Evolutionary conservation across 2,329 filamentous ascomycete genomes (phyloP).

Genomic region (Akanthomyces dipterigenus): DNA sequence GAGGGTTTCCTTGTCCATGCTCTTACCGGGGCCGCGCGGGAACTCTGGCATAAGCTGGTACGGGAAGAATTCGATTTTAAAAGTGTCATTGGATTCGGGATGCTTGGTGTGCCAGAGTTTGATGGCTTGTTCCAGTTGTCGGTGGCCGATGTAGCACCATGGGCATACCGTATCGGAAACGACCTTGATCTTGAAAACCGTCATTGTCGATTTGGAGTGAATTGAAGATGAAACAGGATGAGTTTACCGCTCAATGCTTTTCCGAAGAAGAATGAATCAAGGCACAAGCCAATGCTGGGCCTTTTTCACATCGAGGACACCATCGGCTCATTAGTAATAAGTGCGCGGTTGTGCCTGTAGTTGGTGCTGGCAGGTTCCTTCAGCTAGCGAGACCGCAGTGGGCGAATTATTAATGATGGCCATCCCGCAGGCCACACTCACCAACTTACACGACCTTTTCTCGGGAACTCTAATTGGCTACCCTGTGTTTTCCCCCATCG

Average conservation of each 20-base stretch:
- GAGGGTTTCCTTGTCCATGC: conserved; percentile 31
- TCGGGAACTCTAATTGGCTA: no score
- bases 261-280: background rate
- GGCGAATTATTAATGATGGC: conserved; percentile 2
- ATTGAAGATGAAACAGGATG: background rate
- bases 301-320: background rate
- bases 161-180: conserved; percentile 46
- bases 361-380: background rate
- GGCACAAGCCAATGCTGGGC: background rate
- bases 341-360: background rate
- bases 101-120: conserved; percentile 31
- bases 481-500: no score
- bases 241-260: background rate
- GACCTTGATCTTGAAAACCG: conserved; percentile 39
- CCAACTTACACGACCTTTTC: no score
- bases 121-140: conserved; percentile 40
- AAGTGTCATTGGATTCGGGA: conserved; percentile 51
- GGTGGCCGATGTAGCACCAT: conserved; percentile 45
- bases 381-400: background rate
- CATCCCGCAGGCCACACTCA: background rate
- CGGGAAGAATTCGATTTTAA: conserved; percentile 40
- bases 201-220: conserved; percentile 45
- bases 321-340: background rate
- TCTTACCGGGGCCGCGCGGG: conserved; percentile 23
- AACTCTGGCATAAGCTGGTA: conserved; percentile 36